Conservation (phyloP, 768 basidiomycete species). For the Coprinopsis sp. region DNA sequence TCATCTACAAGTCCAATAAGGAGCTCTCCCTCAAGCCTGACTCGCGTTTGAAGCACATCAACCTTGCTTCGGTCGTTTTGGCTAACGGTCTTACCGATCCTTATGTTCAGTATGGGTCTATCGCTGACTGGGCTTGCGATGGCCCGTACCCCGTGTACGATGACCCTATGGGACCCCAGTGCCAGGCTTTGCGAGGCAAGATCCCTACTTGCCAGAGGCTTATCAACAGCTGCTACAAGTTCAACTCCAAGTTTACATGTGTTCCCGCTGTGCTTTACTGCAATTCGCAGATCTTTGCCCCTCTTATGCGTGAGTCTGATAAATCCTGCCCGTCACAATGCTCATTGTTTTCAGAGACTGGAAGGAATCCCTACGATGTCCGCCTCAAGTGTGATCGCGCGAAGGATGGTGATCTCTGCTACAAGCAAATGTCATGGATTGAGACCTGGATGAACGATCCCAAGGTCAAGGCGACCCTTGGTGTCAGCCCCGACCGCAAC, state of each 20-base stretch:
- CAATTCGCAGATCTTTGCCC: constrained; percentile 64
- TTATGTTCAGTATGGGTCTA: constrained; percentile 68
- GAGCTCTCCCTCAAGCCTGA: constrained; percentile 39
- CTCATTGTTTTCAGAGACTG: constrained; percentile 43
- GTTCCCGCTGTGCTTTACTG: constrained; percentile 78
- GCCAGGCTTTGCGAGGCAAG: constrained; percentile 56
- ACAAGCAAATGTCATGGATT: constrained; percentile 79
- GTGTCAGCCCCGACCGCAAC: constrained; percentile 52
- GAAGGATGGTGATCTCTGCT: constrained; percentile 72
- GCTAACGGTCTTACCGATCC: constrained; percentile 89
- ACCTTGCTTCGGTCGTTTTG: constrained; percentile 78
- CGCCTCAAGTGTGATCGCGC: constrained; percentile 66
- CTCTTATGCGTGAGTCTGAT: constrained; percentile 57
- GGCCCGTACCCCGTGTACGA: constrained; percentile 81
- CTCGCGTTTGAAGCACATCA: constrained; percentile 61
- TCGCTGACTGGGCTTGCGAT: constrained; percentile 81
- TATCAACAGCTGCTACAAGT: constrained; percentile 65
- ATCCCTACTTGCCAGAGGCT: constrained; percentile 72
- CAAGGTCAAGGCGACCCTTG: constrained; percentile 72
- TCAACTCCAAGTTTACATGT: constrained; percentile 56
- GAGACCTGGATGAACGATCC: constrained; percentile 84
- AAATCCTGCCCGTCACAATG: neutral
- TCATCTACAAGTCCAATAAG: constrained; percentile 77
- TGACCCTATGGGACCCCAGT: constrained; percentile 63
- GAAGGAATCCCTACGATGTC: constrained; percentile 87